Conservation (phyloP, 257 asterid species). For the Salvia splendens region DNA sequence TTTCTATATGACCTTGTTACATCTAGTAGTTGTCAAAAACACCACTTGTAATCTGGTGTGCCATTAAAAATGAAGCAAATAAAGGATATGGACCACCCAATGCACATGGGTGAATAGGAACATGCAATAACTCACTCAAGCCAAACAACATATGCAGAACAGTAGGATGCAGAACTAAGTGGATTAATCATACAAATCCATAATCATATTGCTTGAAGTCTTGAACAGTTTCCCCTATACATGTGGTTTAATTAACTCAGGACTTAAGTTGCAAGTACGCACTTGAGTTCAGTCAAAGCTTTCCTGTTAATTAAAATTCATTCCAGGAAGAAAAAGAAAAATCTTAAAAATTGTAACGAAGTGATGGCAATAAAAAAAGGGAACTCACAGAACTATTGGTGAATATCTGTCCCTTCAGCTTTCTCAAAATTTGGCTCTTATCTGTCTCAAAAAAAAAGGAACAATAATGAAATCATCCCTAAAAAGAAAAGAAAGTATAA, state of each 20-base stretch:
- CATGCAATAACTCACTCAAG: background rate
- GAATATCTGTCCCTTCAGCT: slow-evolving; percentile 84
- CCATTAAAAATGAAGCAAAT: background rate
- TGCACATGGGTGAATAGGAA: slow-evolving; percentile 1
- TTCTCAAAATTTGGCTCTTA: slow-evolving; percentile 63
- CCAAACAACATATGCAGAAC: background rate
- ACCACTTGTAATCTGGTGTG: background rate
- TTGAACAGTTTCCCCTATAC: background rate
- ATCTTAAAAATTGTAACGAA: background rate
- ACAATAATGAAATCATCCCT: slow-evolving; percentile 18
- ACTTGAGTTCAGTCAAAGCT: slow-evolving; percentile 5
- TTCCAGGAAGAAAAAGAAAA: background rate
- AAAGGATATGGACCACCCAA: background rate
- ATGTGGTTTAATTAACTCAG: background rate
- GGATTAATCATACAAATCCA: background rate
- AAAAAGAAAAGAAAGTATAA: background rate
- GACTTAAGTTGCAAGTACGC: background rate
- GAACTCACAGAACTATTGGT: slow-evolving; percentile 93
- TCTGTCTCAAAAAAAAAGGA: slow-evolving; percentile 44
- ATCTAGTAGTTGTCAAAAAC: background rate
- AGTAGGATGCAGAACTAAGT: background rate
- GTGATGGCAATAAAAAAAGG: slow-evolving; percentile 11
- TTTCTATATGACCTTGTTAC: background rate
- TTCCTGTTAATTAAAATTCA: background rate
- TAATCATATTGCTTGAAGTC: background rate